phyloP scores from a whole-genome alignment of 2,329 filamentous ascomycete species.

The Penicillium brevicompactum region DNA sequence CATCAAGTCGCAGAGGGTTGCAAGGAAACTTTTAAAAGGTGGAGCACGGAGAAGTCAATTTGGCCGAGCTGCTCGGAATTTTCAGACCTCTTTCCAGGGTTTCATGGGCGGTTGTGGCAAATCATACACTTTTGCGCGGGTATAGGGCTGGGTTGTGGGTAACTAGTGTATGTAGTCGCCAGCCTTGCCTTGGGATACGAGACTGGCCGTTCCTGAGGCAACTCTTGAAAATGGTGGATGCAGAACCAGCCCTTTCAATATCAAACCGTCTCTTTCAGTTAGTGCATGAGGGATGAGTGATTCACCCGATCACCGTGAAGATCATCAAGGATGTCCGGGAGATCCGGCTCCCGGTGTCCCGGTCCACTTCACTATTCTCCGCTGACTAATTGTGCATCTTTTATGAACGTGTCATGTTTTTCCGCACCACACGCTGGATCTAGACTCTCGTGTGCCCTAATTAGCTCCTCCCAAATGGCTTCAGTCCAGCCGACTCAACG shows the following conservation, averaged over 20 bases:
- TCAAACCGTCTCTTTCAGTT: no score
- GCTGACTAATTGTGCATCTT: slow-evolving; percentile 16
- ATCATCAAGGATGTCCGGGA: background rate
- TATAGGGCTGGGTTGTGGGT: no score
- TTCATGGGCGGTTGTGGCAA: background rate
- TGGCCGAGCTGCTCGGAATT: background rate
- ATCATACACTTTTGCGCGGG: no score
- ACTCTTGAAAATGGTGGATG: no score
- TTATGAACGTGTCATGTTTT: background rate
- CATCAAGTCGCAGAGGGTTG: no score
- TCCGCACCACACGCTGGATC: background rate
- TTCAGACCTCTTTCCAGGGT: background rate
- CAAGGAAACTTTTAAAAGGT: background rate
- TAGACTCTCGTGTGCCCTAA: background rate
- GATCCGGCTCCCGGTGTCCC: background rate
- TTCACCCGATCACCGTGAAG: background rate
- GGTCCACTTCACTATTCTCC: background rate
- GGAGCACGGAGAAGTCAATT: background rate
- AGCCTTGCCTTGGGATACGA: no score
- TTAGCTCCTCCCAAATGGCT: slow-evolving; percentile 10
- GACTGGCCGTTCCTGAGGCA: no score
- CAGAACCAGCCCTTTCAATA: no score
- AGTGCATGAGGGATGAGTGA: no score
- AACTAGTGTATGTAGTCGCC: no score
- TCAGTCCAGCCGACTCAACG: slow-evolving; percentile 15